A percentile compares a stretch with the other conserved stretches of the same genome.
phyloP scores from a whole-genome alignment of 306 rosid species.

The Prosopis cineraria region DNA sequence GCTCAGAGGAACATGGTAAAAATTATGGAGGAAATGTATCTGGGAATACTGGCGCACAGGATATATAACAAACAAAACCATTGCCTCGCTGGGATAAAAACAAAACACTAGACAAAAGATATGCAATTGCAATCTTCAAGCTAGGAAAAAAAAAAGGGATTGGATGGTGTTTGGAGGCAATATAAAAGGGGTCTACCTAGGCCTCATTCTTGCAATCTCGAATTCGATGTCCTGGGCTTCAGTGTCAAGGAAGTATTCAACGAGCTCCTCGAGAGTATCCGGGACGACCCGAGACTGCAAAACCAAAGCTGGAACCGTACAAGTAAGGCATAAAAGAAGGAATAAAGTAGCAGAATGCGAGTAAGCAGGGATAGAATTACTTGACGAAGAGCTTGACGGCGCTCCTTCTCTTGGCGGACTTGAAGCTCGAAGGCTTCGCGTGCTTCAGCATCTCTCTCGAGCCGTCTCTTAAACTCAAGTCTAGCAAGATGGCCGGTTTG shows the following conservation, averaged over 20 bases:
- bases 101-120: neutral
- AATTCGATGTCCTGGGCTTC: slow-evolving; percentile 90
- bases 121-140: neutral
- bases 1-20: neutral
- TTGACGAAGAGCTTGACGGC: slow-evolving; percentile 70
- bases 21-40: neutral
- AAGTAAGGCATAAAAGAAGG: neutral
- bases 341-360: neutral
- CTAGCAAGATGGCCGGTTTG: slow-evolving; percentile 77
- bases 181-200: slow-evolving; percentile 29
- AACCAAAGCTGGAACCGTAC: neutral
- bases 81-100: neutral
- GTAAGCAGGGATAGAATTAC: slow-evolving; percentile 32
- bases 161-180: neutral
- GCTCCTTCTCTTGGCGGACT: slow-evolving; percentile 72
- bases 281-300: slow-evolving; percentile 70
- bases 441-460: slow-evolving; percentile 77
- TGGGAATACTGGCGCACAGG: neutral
- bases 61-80: neutral
- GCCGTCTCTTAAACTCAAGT: slow-evolving; percentile 61
- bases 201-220: slow-evolving; percentile 84
- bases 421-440: slow-evolving; percentile 80
- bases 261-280: slow-evolving; percentile 53
- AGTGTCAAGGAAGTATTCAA: slow-evolving; percentile 86
- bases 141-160: neutral